Conservation (phyloP, 1,284 basidiomycete species). For the Afroboletus lepidellus region DNA sequence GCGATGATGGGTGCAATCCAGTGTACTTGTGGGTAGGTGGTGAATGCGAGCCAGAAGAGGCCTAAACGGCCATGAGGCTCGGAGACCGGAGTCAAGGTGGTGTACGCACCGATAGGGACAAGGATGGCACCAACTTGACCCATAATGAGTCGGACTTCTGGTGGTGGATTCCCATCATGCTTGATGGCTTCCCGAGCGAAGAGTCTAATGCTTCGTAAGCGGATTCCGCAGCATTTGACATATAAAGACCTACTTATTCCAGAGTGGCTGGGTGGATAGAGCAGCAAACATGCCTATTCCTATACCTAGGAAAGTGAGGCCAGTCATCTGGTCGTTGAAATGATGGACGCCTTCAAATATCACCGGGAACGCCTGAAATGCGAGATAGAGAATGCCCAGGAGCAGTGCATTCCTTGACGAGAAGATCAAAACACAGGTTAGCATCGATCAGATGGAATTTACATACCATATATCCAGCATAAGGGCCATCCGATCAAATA, state of each 20-base stretch:
- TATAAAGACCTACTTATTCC: slow-evolving; percentile 43
- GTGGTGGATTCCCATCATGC: slow-evolving; percentile 54
- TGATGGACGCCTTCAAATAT: slow-evolving; percentile 55
- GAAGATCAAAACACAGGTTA: background rate
- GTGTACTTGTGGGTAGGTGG: slow-evolving; percentile 62
- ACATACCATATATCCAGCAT: slow-evolving; percentile 56
- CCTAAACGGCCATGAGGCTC: slow-evolving; percentile 36
- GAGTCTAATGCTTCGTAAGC: slow-evolving; percentile 20
- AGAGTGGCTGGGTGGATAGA: slow-evolving; percentile 49
- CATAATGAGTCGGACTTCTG: slow-evolving; percentile 67
- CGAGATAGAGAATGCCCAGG: slow-evolving; percentile 65
- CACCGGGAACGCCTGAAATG: slow-evolving; percentile 57
- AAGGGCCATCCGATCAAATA: slow-evolving; percentile 75
- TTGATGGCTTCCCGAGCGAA: slow-evolving; percentile 33
- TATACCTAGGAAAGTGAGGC: slow-evolving; percentile 62
- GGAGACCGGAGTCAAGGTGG: background rate
- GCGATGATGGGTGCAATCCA: slow-evolving; percentile 74
- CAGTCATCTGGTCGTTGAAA: slow-evolving; percentile 50
- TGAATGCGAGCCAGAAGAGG: slow-evolving; percentile 74
- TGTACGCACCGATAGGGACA: slow-evolving; percentile 52
- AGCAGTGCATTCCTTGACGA: slow-evolving; percentile 49
- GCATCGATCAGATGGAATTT: background rate
- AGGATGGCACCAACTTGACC: slow-evolving; percentile 70
- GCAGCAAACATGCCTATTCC: slow-evolving; percentile 57
- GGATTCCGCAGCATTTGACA: background rate